Base-by-base conservation (phyloP, 805 yeast genomes). In the Saccharomycopsis synnaedendra region DNA sequence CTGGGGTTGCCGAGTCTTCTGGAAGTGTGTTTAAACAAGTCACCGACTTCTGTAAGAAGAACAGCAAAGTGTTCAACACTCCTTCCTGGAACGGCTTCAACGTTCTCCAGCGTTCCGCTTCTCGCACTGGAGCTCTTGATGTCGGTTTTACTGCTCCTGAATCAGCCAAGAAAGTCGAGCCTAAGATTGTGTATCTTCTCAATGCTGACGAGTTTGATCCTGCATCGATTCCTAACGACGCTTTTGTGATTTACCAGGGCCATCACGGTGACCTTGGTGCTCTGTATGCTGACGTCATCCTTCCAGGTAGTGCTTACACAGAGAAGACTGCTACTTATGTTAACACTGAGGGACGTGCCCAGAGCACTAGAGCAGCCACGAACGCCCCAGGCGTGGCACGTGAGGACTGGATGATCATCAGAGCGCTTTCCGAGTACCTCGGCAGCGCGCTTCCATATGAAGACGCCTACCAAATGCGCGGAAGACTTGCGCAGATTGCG, bases 261-360 rank as follows among this genome's bases (percentile, higher is more conserved):
- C 95, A 86, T 66, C 95, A 85, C 66, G 95, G 95, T 67, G 95
- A 85, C 58, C 64, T 75, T 28, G 95, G 95, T 56, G 95, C 95
- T 32, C 80, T 90, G 5, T 75, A 78, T 57, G 95, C 95, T 41
- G 95, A 85, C 64, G 94, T 85, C 41, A 75, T 85, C 51, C 74
- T 85, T 56, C 95, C 95, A 42, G 89, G 89, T 43, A 74, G 89
- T 35, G 95, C 95, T 38, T 86, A 82, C 74, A 86, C 95, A 38
- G 95, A 85, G 65, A 86, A 85, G 66, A 69, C 79, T 31, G 88
- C 85, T 49, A 86, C 93, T 4, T 85, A 76, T 64, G 89, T 85
- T 55, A 85, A 85, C 68, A 86, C 95, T 37, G 95, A 86, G 68
- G 95, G 95, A 57, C 79, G 95, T 63, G 79, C 86, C 8, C 95